Percentiles rank a stretch among this genome's conserved stretches.
Conservation (phyloP, 148 eudicot genomes). For the Rhododendron molle region DNA sequence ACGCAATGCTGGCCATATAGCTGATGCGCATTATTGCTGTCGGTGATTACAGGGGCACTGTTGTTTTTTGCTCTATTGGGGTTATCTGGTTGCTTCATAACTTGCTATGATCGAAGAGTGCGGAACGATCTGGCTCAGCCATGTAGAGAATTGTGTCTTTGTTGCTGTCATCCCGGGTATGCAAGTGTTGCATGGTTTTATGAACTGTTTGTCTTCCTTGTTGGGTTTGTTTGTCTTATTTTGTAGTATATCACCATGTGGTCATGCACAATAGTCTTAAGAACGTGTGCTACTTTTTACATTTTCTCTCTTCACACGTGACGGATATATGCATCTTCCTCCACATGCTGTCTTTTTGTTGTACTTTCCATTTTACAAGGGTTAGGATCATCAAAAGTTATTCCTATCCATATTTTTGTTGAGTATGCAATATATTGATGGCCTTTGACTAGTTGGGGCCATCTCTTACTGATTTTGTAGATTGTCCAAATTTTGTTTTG, state of each 20-base stretch:
- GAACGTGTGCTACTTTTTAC: not conserved
- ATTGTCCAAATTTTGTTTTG: not conserved
- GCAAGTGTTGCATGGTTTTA: constrained; percentile 12
- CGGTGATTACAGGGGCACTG: constrained; percentile 63
- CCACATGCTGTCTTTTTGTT: not conserved
- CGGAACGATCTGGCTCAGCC: constrained; percentile 93
- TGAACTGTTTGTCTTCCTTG: not conserved
- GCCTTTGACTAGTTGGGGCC: not conserved
- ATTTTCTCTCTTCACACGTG: not conserved
- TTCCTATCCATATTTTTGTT: not conserved
- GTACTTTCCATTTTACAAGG: not conserved
- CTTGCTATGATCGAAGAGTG: constrained; percentile 92
- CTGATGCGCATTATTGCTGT: not conserved
- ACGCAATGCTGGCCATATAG: not conserved
- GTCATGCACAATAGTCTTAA: not conserved
- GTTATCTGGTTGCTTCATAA: constrained; percentile 83
- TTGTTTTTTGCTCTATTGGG: constrained; percentile 90
- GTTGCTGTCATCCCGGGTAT: constrained; percentile 97
- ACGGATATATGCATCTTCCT: not conserved
- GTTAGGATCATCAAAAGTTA: not conserved
- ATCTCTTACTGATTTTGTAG: not conserved
- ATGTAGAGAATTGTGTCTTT: constrained; percentile 89
- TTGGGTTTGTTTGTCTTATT: not conserved
- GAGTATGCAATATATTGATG: not conserved
- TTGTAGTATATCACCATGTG: not conserved